Conservation (phyloP, 2,329 filamentous ascomycete genomes). For the Fragosphaeria purpurea region DNA sequence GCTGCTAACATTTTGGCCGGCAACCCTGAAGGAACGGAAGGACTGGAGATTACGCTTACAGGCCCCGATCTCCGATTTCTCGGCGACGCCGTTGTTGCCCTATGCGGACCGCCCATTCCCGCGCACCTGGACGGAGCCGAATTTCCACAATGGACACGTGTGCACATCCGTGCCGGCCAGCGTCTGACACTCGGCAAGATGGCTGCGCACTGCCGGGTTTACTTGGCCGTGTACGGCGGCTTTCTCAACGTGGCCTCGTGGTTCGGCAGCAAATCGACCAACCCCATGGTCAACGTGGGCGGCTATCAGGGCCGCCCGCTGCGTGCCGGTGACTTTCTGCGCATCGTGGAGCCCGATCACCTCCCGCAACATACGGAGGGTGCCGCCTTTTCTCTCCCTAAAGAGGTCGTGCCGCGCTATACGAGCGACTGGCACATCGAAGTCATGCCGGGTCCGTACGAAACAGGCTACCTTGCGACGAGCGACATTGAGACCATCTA, state of each 20-base stretch:
- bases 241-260: constrained; percentile 37
- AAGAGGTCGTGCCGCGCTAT: constrained; percentile 31
- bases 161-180: not conserved
- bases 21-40: constrained; percentile 20
- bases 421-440: constrained; percentile 40
- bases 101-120: not conserved
- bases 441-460: constrained; percentile 46
- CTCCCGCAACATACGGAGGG: too few species aligned
- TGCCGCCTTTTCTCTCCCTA: constrained; percentile 17
- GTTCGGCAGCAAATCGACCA: constrained; percentile 47
- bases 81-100: constrained; percentile 20
- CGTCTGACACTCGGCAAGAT: constrained; percentile 1
- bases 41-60: constrained; percentile 24
- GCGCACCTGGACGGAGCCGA: not conserved
- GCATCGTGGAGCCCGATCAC: constrained; percentile 21
- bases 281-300: constrained; percentile 43
- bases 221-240: constrained; percentile 9
- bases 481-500: constrained; percentile 49
- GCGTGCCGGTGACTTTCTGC: constrained; percentile 41
- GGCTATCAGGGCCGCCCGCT: constrained; percentile 48
- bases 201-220: not conserved
- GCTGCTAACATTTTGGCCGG: constrained; percentile 26
- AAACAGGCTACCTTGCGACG: constrained; percentile 39
- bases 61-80: constrained; percentile 27
- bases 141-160: not conserved